A percentile compares a stretch with the other conserved stretches of the same genome.
Conservation (phyloP, 805 yeast genomes). For the Barnettozyma wickerhamii region DNA sequence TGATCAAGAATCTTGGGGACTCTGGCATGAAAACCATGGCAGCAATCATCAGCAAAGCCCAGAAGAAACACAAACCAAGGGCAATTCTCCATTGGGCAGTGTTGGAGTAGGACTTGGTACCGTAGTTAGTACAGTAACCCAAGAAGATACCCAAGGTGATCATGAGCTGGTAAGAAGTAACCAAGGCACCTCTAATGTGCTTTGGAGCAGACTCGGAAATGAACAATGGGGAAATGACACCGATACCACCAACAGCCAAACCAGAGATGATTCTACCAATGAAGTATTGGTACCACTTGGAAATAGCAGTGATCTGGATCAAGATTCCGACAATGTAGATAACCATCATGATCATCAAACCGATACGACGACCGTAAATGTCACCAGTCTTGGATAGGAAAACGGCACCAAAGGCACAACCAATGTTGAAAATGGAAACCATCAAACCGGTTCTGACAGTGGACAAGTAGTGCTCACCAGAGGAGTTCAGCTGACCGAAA, state of each 20-base stretch:
- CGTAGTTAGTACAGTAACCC: slow-evolving; percentile 71
- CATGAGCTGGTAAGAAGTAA: slow-evolving; percentile 65
- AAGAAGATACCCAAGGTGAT: slow-evolving; percentile 69
- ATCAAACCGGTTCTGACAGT: slow-evolving; percentile 53
- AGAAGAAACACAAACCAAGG: slow-evolving; percentile 50
- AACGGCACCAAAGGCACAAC: slow-evolving; percentile 73
- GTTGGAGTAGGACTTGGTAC: slow-evolving; percentile 54
- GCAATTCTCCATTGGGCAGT: slow-evolving; percentile 79
- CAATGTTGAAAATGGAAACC: slow-evolving; percentile 62
- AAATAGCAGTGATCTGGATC: slow-evolving; percentile 52
- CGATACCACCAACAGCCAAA: slow-evolving; percentile 70
- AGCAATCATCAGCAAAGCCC: slow-evolving; percentile 36
- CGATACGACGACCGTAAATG: slow-evolving; percentile 59
- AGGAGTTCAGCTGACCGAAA: slow-evolving; percentile 45
- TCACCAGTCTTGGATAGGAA: slow-evolving; percentile 57
- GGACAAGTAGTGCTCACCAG: slow-evolving; percentile 44
- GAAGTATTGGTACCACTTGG: slow-evolving; percentile 66
- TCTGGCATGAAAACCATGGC: slow-evolving; percentile 57
- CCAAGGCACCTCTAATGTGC: slow-evolving; percentile 65
- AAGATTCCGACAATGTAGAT: slow-evolving; percentile 64
- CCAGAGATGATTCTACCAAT: slow-evolving; percentile 72
- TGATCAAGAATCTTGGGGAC: slow-evolving; percentile 65
- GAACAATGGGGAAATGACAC: slow-evolving; percentile 72
- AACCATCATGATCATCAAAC: slow-evolving; percentile 56
- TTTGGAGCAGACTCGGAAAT: slow-evolving; percentile 71